These are phyloP conservation scores for Penicillium steckii DNA, from an alignment of 495 filamentous ascomycete species.

Conservation along the genomic window DNA sequence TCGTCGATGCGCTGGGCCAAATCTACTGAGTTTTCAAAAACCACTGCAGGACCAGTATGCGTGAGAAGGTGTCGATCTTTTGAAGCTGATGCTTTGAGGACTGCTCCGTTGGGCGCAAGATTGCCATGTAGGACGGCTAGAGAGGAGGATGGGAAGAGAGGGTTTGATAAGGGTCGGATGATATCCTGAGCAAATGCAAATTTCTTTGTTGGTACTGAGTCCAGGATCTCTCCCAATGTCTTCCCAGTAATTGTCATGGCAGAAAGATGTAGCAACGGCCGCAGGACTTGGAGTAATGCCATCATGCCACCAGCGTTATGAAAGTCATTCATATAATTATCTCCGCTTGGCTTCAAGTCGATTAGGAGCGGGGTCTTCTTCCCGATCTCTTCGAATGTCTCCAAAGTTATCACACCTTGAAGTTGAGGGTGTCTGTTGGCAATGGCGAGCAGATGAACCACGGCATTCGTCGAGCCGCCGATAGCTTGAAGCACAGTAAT, in stretches of 20 bases:
- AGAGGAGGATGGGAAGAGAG: conserved; percentile 54
- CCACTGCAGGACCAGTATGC: conserved; percentile 56
- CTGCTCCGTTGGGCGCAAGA: conserved; percentile 54
- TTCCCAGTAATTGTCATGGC: conserved; percentile 58
- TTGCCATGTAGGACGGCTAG: conserved; percentile 57
- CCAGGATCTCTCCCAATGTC: conserved; percentile 57
- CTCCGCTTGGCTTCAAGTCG: conserved; percentile 66
- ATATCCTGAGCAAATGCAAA: conserved; percentile 41
- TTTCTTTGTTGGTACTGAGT: conserved; percentile 41
- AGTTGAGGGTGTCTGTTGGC: conserved; percentile 56
- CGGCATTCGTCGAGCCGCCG: conserved; percentile 66
- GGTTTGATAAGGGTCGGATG: conserved; percentile 51
- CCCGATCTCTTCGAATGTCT: conserved; percentile 61
- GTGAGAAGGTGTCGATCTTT: conserved; percentile 49
- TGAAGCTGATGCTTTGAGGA: conserved; percentile 63
- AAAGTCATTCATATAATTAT: conserved; percentile 72
- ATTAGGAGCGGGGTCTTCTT: conserved; percentile 58
- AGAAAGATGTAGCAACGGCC: conserved; percentile 55
- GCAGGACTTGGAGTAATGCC: conserved; percentile 53
- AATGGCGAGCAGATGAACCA: conserved; percentile 67
- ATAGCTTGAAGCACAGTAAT: conserved; percentile 68
- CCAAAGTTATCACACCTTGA: conserved; percentile 52
- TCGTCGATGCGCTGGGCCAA: conserved; percentile 58
- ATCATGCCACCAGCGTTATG: conserved; percentile 67
- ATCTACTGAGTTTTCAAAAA: conserved; percentile 57